These are phyloP conservation scores for Cercospora berteroae DNA, from an alignment of 2,329 filamentous ascomycete species.

Conservation along the genomic window DNA sequence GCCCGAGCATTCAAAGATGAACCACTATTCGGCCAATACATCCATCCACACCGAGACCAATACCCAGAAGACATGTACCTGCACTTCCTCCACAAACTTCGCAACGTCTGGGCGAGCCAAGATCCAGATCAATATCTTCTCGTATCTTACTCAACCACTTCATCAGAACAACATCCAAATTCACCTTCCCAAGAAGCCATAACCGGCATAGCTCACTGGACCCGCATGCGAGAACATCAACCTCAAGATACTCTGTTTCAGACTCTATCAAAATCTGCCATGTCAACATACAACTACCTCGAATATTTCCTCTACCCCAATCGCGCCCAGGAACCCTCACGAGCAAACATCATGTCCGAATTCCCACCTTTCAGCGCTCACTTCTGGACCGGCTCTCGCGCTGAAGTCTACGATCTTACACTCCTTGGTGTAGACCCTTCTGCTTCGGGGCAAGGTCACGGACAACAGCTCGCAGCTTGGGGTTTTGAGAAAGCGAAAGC, in stretches of 20 bases:
- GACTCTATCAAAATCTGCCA: neutral
- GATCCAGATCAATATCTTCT: constrained; percentile 20
- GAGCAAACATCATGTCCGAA: constrained; percentile 16
- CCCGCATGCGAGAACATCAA: constrained; percentile 18
- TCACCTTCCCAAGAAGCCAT: constrained; percentile 11
- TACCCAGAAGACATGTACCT: constrained; percentile 32
- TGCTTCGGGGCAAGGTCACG: constrained; percentile 28
- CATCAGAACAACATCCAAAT: neutral
- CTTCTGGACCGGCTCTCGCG: constrained; percentile 28
- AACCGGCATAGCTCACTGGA: constrained; percentile 33
- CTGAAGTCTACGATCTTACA: constrained; percentile 32
- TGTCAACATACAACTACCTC: constrained; percentile 21
- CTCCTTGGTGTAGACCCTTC: constrained; percentile 29
- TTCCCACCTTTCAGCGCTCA: constrained; percentile 26
- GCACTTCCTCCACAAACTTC: constrained; percentile 29
- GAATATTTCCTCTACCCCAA: constrained; percentile 28
- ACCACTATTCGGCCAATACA: constrained; percentile 27
- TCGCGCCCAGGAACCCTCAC: constrained; percentile 26
- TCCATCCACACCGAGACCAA: constrained; percentile 26
- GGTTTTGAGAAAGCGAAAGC: constrained; percentile 32
- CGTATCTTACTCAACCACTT: constrained; percentile 20
- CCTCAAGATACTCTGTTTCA: constrained; percentile 2
- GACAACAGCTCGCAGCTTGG: constrained; percentile 30
- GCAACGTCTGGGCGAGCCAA: constrained; percentile 15
- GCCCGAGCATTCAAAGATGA: constrained; percentile 32